These are phyloP conservation scores for Pyrenochaeta sp. DNA, from an alignment of 2,329 filamentous ascomycete genomes.

Conservation along the genomic window DNA sequence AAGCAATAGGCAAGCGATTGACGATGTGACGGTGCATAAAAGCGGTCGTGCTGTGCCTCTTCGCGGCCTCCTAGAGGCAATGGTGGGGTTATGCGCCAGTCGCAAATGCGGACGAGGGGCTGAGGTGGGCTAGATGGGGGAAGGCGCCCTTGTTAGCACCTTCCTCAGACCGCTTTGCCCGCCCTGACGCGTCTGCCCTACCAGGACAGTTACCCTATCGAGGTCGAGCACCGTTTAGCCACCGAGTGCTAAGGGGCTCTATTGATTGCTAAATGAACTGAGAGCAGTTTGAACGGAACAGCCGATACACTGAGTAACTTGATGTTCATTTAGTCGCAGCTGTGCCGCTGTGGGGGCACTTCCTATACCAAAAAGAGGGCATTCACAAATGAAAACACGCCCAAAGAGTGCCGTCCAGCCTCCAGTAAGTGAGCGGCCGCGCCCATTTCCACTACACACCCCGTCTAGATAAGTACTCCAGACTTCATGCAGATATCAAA, in stretches of 20 bases:
- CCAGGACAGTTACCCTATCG: slow-evolving; percentile 1
- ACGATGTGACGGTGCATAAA: slow-evolving; percentile 22
- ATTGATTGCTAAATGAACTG: neutral
- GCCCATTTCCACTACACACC: slow-evolving; percentile 10
- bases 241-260: neutral
- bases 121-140: slow-evolving; percentile 9
- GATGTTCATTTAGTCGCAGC: slow-evolving; percentile 6
- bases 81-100: slow-evolving; percentile 25
- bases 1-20: slow-evolving; percentile 24
- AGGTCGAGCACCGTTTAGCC: slow-evolving; percentile 6
- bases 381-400: slow-evolving; percentile 12
- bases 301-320: neutral
- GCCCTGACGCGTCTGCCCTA: slow-evolving; percentile 13
- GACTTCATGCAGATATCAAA: slow-evolving; percentile 14
- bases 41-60: slow-evolving; percentile 28
- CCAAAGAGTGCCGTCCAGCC: slow-evolving; percentile 2
- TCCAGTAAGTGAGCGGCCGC: slow-evolving; percentile 8
- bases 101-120: slow-evolving; percentile 16
- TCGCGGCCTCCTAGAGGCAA: slow-evolving; percentile 22
- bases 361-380: slow-evolving; percentile 9
- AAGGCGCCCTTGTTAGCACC: slow-evolving; percentile 14
- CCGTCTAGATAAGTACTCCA: slow-evolving; percentile 23
- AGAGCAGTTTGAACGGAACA: neutral
- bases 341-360: slow-evolving; percentile 5
- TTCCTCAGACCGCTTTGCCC: slow-evolving; percentile 28